Base-by-base conservation (phyloP, 768 basidiomycete genomes). In the Strobilomyces confusus region DNA sequence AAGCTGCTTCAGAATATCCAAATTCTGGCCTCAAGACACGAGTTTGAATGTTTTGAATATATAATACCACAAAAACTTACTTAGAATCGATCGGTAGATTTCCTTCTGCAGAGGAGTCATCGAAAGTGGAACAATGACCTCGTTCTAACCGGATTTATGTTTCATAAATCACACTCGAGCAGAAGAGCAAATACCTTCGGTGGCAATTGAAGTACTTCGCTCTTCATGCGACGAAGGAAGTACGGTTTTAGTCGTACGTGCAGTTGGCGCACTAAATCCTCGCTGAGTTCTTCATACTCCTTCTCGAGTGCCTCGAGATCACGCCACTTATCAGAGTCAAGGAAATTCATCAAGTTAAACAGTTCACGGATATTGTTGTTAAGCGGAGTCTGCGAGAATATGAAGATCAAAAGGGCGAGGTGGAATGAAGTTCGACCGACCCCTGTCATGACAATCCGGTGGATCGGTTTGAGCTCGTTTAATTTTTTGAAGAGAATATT, bases 311-410 rank as follows among this genome's bases (percentile, higher is more conserved):
- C 77, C 62, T 86, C 82, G 20, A 98, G 73, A 65, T 98, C 83
- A 6, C 71, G 66, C 91, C 91, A 92, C 56, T 87, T 75, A 13
- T 70, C 59, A 6, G 88, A 82, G 65, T 94, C 91, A 17, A 98
- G 80, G 74, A 98, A 98, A 67, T 93, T 91, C 85, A 99, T 93
- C 40, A 99, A 77, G 68, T 95, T 98, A 77, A 98, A 95, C 23
- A 99, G 72, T 71, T 99, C 97, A 44, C 92, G 80, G 22, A 99
- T 87, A 65, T 98, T 98, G 75, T 98, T 98, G 70, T 98, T 98
- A 53, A 98, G 70, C 0, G 95, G 95, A 0, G 97, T 98, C 80
- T 92, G 54, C 19, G 34, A 36, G 36, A 38, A 36, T 32, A 20
- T 19, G 20, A 54, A 42, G 11, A 45, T 49, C 7, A 7, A 34